Base-by-base conservation (phyloP, 2,329 filamentous ascomycete species). In the Xylariaceae sp. region DNA sequence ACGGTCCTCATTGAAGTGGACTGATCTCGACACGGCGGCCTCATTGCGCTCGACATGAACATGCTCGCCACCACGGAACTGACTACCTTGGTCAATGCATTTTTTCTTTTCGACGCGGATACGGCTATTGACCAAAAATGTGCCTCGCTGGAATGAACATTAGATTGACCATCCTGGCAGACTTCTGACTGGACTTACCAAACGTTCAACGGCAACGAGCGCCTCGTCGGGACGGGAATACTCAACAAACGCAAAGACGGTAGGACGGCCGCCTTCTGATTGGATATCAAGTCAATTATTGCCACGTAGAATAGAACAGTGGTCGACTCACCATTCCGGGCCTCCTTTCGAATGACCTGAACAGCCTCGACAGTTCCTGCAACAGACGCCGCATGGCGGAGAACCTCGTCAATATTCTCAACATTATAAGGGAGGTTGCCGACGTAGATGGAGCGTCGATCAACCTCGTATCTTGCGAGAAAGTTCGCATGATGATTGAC, bases 21-120 rank as follows among this genome's bases (percentile, higher is more conserved):
- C n/a, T n/a, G 40, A 40, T 6, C 34, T 41, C 15, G 53, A 56
- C 32, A 46, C 43, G 15, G 32, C n/a, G 29, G 36, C 16, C 19
- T 57, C 51, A 19, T 29, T 19, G 21, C 57, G 49, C 22, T 53
- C 6, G 7, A 46, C 9, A 19, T 34, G 18, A n/a, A 29, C 34
- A 37, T 26, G 34, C 34, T 55, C 51, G 46, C 41, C 16, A 47
- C 21, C 26, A 49, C 57, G 57, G 26, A 54, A 43, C 18, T 48
- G 44, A 15, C 30, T 26, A n/a, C 42, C 39, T 42, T 53, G 53
- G 18, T 58, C 56, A 15, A 47, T 29, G 40, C 50, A 54, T 19
- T 60, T 62, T 61, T 74, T 74, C 10, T 70, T 69, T 49, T 74
- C 71, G 2, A 74, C 72, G 3, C 71, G 68, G 32, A 76, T 61